Base-by-base conservation (phyloP, 2,329 filamentous ascomycete species). In the Penicillium sp. region DNA sequence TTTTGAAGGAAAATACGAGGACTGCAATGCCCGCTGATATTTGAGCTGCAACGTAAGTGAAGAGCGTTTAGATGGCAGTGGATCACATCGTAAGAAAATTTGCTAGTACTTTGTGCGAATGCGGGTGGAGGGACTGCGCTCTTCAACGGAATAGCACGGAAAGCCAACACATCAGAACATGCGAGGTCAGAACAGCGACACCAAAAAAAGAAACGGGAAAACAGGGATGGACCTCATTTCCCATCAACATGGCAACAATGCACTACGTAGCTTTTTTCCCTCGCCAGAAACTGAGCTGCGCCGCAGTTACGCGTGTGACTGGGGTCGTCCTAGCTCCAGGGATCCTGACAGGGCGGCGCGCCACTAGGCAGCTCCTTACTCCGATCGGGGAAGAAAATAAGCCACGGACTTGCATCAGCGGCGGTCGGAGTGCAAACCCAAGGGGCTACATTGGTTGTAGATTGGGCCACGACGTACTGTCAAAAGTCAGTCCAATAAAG, bases 381-480 rank as follows among this genome's bases (percentile, higher is more conserved):
- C 53, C 42, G 50, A 46, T 58, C 48, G 39, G 47, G 39, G 27
- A 47, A 49, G 47, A 43, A 29, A 54, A 50, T 50, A 57, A 63
- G 62, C 61, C 62, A 64, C 62, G 60, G n/a, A 55, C 37, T 50
- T 50, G 21, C 61, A 62, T 61, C 53, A 61, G 54, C 53, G 55
- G 54, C 62, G 60, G 56, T 58, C 61, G 43, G 49, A 19, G 42
- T 35, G 42, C 19, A 37, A 44, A 45, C 26, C 19, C 53, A 54
- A 50, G 53, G 53, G 52, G 21, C 13, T 26, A 23, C 44, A 45
- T 26, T 39, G 35, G 50, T 62, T 9, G 9, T 65, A 54, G 60
- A 54, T 56, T 53, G 19, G 39, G 44, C 56, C 33, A 53, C 44
- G 42, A 14, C 50, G 45, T 19, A 37, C 50, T 39, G 29, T 50